Evolutionary conservation across 345 rosid species (phyloP), one percentile per base, ranked within the genome.

Genomic region (Hibiscus mutabilis): DNA sequence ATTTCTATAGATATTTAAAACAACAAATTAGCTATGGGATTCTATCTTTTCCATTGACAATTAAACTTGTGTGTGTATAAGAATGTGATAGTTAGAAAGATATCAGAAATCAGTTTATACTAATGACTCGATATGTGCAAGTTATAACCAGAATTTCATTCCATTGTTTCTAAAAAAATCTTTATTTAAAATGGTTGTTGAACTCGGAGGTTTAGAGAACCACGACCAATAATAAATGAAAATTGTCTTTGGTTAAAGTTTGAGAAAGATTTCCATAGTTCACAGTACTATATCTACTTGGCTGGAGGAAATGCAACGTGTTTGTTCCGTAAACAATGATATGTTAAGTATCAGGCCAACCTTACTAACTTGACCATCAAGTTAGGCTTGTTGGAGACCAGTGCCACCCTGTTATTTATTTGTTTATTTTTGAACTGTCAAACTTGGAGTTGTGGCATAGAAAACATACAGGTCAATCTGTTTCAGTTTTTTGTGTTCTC

Each of bases 361-460:
- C 33, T 22, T 47, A 40, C 22, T 25, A 47, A 25, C 40, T 66
- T 66, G 21, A 22, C 31, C 57, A 25, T 24, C 52, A 56, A 15
- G 70, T 66, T 27, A 25, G 16, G 15, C 29, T 49, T 47, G 16
- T 66, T 25, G 24, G 58, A 47, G 37, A 42, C 2, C 7, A 42
- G 24, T 42, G 68, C 52, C 52, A 42, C 44, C n/a, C 47, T 11
- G 31, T 64, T 37, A 37, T 37, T 37, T 37, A 37, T 37, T 37
- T 37, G 10, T 37, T 37, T 37, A 37, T 37, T 37, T 63, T 19
- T 47, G 0, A 12, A 12, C 10, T 63, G 68, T 25, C 70, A 25
- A 46, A 47, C 22, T 66, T 64, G 68, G 16, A 63, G 70, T 66
- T 66, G 56, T 66, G 55, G 22, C 56, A 66, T 35, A 8, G 40